These are phyloP conservation scores for Botryotinia globosa DNA, from an alignment of 2,329 filamentous ascomycete species.

Conservation along the genomic window DNA sequence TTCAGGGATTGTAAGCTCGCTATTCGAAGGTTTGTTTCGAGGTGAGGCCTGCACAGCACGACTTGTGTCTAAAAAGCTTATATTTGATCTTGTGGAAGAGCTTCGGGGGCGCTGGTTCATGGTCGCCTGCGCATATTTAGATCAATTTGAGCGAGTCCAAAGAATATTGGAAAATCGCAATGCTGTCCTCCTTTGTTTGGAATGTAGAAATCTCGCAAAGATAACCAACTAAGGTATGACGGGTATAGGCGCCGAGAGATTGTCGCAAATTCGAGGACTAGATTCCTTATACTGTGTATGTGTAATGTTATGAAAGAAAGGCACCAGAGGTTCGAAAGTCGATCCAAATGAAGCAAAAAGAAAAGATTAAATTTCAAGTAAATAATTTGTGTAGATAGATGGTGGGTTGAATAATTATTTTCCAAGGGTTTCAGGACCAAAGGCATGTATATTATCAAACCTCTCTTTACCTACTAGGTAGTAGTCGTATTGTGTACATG, in stretches of 20 bases:
- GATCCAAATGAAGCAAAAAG: background rate
- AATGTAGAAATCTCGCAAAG: slow-evolving; percentile 14
- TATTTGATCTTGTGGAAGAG: slow-evolving; percentile 21
- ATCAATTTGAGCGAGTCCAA: slow-evolving; percentile 17
- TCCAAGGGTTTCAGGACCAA: background rate
- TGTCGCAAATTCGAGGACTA: slow-evolving; percentile 12
- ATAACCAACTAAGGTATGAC: slow-evolving; percentile 9
- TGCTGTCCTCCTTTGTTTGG: slow-evolving; percentile 12
- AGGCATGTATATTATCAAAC: background rate
- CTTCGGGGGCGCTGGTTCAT: slow-evolving; percentile 19
- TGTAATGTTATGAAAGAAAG: background rate
- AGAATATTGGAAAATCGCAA: slow-evolving; percentile 13
- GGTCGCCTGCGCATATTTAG: slow-evolving; percentile 19
- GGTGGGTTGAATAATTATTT: slow-evolving; percentile 1
- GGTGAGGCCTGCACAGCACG: slow-evolving; percentile 19
- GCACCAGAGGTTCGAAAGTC: too few relatives aligned
- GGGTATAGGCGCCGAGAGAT: slow-evolving; percentile 13
- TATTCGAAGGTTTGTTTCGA: slow-evolving; percentile 17
- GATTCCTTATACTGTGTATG: background rate
- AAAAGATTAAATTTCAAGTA: background rate
- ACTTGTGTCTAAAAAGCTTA: slow-evolving; percentile 10
- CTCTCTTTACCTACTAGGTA: background rate
- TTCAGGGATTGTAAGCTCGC: slow-evolving; percentile 26
- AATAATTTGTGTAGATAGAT: background rate
- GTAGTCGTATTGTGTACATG: background rate